Percentiles rank a stretch among this genome's conserved stretches.
Conservation (phyloP, 495 filamentous ascomycete species). For the Lichenothelia convexa region DNA sequence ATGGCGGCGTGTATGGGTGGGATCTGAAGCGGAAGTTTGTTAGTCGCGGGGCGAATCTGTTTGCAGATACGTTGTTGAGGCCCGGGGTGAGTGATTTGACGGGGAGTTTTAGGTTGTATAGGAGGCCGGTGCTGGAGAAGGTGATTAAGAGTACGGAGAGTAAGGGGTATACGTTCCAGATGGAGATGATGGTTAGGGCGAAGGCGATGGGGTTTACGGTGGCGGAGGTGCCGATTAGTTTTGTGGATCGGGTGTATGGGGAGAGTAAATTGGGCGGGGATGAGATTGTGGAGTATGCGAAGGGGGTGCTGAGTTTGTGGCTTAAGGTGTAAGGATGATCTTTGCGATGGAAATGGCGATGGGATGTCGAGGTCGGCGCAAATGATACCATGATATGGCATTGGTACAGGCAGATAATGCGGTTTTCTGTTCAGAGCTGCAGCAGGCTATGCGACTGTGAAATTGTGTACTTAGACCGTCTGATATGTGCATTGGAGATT, state of each 20-base stretch:
- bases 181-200: constrained; percentile 91
- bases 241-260: constrained; percentile 88
- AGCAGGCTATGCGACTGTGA: too few relatives aligned
- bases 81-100: constrained; percentile 95
- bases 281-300: constrained; percentile 96
- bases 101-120: constrained; percentile 86
- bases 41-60: constrained; percentile 77
- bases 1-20: constrained; percentile 93
- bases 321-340: constrained; percentile 64
- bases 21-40: constrained; percentile 93
- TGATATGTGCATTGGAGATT: too few relatives aligned
- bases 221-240: constrained; percentile 84
- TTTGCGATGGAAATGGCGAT: too few relatives aligned
- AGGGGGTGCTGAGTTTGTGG: constrained; percentile 83
- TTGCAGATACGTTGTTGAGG: constrained; percentile 82
- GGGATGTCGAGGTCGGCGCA: too few relatives aligned
- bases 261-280: constrained; percentile 87
- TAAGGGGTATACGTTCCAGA: constrained; percentile 96
- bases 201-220: constrained; percentile 84
- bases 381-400: too few relatives aligned
- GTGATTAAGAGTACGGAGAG: constrained; percentile 79
- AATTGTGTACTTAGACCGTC: too few relatives aligned
- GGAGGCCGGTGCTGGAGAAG: constrained; percentile 72
- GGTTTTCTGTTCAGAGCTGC: too few relatives aligned
- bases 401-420: too few relatives aligned